Evolutionary conservation across 2,329 filamentous ascomycete genomes (phyloP), one percentile per base, ranked within the genome.

Genomic region (Colletotrichum salicis): DNA sequence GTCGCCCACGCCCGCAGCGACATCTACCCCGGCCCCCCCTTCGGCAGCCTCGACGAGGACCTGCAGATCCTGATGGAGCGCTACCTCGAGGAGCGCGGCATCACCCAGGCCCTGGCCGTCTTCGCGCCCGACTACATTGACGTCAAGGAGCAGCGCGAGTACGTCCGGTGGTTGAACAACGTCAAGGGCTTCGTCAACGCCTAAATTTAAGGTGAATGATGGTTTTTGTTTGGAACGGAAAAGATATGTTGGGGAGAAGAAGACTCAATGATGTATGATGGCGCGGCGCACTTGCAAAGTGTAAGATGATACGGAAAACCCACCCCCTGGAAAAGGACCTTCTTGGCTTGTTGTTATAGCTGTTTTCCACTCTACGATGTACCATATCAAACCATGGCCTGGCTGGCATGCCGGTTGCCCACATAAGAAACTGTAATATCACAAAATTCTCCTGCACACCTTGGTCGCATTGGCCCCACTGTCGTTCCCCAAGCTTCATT

Each of bases 101-200:
- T 99, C 84, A 94, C 96, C 79, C 91, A 93, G 77, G 90, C 92
- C 71, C 89, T 99, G 77, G 96, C 95, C 65, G 86, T 95, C 76
- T 98, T 98, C 83, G 92, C 97, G 56, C 94, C 95, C 48, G 95
- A 98, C 82, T 99, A 97, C 86, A 95, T 98, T 79, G 95, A 98
- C 81, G 90, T 93, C 84, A 99, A 99, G 92, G 96, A 99, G 90
- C 96, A 98, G 90, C 93, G 91, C 85, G 96, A 99, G 88, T 99
- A 99, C 84, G 86, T 97, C 73, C 86, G 89, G 76, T 99, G 97
- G 96, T 86, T 99, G 82, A 89, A 91, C 82, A 93, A 93, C 80
- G 89, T 98, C 83, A 96, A 96, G 90, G 86, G 84, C 74, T 98
- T 98, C 80, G 87, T 98, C 76, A 92, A 93, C 80, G 91, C 91